phyloP scores from a whole-genome alignment of 352 stramenopile genomes.

The Phytopythium mirpurense region DNA sequence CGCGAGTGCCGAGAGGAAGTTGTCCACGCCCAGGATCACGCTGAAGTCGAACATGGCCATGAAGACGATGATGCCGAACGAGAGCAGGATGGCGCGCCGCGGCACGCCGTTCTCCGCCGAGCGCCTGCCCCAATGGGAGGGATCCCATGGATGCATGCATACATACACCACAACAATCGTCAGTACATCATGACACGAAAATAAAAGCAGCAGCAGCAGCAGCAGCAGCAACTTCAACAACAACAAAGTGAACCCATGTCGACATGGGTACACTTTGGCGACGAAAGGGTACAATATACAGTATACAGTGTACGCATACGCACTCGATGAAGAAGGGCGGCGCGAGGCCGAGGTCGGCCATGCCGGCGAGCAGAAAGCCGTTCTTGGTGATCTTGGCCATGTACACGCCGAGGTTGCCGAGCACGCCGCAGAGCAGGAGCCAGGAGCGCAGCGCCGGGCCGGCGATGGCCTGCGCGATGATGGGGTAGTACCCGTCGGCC shows the following conservation, averaged over 20 bases:
- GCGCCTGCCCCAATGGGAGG: conserved; percentile 34
- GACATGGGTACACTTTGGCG: too few species aligned
- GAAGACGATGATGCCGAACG: conserved; percentile 73
- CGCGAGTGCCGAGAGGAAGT: conserved; percentile 71
- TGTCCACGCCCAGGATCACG: conserved; percentile 76
- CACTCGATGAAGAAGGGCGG: conserved; percentile 75
- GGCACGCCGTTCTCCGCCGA: conserved; percentile 54
- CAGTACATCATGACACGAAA: neutral
- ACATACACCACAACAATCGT: too few species aligned
- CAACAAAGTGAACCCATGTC: neutral
- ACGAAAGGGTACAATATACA: too few species aligned
- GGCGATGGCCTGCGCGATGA: conserved; percentile 60
- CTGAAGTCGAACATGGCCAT: conserved; percentile 81
- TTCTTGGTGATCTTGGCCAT: conserved; percentile 83
- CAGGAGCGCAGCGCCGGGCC: conserved; percentile 70
- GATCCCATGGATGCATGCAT: too few species aligned
- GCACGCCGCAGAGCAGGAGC: conserved; percentile 70
- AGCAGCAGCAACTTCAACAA: neutral
- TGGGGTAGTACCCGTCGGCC: conserved; percentile 71
- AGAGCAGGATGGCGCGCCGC: conserved; percentile 59
- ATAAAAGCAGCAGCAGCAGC: neutral
- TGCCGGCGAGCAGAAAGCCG: conserved; percentile 72
- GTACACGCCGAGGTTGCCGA: conserved; percentile 78
- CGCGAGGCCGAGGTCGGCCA: conserved; percentile 76
- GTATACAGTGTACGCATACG: too few species aligned